Evolutionary conservation across 129 eudicot genomes (phyloP).

Genomic region (Helianthus tuberosus): DNA sequence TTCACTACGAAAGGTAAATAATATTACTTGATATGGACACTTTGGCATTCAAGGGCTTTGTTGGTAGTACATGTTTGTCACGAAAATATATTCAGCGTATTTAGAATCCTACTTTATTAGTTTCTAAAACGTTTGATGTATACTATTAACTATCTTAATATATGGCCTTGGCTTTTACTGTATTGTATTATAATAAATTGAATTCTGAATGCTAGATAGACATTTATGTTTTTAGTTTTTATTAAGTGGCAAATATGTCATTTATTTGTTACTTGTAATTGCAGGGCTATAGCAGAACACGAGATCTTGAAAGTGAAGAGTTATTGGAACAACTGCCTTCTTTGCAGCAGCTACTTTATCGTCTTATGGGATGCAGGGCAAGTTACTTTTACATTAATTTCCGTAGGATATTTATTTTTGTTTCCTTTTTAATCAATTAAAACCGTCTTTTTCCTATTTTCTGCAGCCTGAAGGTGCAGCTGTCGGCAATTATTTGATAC

Average conservation of each 20-base stretch:
- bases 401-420: not conserved
- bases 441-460: conserved; percentile 8
- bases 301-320: conserved; percentile 81
- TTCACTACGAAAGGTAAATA: not conserved
- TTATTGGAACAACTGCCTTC: conserved; percentile 92
- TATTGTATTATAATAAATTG: not conserved
- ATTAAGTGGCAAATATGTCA: conserved; percentile 14
- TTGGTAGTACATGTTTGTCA: not conserved
- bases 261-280: conserved; percentile 12
- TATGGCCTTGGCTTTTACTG: not conserved
- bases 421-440: not conserved
- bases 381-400: not conserved
- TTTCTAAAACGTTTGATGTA: not conserved
- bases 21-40: not conserved
- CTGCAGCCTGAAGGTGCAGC: conserved; percentile 98
- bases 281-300: conserved; percentile 92
- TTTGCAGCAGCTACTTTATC: conserved; percentile 87
- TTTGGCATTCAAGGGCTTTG: not conserved
- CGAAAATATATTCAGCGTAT: not conserved
- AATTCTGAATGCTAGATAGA: conserved; percentile 2
- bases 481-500: conserved; percentile 77
- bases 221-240: not conserved
- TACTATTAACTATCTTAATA: not conserved
- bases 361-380: conserved; percentile 97
- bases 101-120: not conserved